phyloP scores from a whole-genome alignment of 768 basidiomycete species.

The Hemileccinum impolitum region DNA sequence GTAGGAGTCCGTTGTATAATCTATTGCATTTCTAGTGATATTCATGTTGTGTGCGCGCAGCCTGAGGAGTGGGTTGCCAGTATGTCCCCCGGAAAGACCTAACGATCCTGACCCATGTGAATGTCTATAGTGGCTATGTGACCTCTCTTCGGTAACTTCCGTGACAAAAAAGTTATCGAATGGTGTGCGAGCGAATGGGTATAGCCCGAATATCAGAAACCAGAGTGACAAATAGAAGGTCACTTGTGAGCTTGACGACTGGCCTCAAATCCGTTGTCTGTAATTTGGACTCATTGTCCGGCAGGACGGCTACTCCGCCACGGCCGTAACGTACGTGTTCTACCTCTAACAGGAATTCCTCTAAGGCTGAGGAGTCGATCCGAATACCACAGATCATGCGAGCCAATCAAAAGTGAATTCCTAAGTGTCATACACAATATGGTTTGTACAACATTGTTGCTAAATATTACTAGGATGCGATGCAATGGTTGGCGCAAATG shows the following conservation, averaged over 20 bases:
- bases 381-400: neutral
- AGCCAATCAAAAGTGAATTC: too few relatives aligned
- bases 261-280: neutral
- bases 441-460: neutral
- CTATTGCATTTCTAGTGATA: neutral
- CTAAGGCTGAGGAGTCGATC: neutral
- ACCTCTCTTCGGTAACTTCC: conserved; percentile 33
- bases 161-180: too few relatives aligned
- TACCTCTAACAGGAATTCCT: too few relatives aligned
- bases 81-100: conserved; percentile 33
- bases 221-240: neutral
- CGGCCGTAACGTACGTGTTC: neutral
- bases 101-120: too few relatives aligned
- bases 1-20: neutral
- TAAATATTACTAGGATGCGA: neutral
- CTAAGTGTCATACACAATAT: too few relatives aligned
- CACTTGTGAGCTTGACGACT: neutral
- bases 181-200: conserved; percentile 24
- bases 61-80: conserved; percentile 27
- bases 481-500: conserved; percentile 1
- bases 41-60: neutral
- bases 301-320: too few relatives aligned
- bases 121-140: too few relatives aligned
- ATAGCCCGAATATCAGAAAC: conserved; percentile 10
- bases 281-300: too few relatives aligned